Evolutionary conservation across 495 filamentous ascomycete species (phyloP).

Genomic region (Hypoxylon crocopeplum): DNA sequence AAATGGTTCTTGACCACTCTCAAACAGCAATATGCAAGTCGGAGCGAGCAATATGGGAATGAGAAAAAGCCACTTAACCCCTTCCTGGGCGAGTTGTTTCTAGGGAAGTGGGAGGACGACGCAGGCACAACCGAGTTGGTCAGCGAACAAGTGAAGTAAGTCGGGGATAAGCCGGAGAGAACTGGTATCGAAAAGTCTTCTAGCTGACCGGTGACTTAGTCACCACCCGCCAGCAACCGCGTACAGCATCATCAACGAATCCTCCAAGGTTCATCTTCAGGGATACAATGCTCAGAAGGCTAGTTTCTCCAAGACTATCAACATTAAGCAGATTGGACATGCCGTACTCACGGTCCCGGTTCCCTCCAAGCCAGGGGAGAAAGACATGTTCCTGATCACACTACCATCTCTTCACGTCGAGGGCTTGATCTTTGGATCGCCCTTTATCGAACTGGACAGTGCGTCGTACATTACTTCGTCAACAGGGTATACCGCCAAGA

Average conservation of each 20-base stretch:
- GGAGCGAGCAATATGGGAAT: slow-evolving; percentile 88
- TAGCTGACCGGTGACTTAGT: slow-evolving; percentile 61
- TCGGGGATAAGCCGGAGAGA: slow-evolving; percentile 53
- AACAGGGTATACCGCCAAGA: slow-evolving; percentile 86
- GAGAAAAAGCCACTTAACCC: slow-evolving; percentile 98
- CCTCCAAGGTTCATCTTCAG: slow-evolving; percentile 84
- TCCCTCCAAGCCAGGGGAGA: slow-evolving; percentile 51
- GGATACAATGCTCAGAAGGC: slow-evolving; percentile 99
- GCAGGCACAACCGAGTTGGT: slow-evolving; percentile 71
- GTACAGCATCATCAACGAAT: slow-evolving; percentile 86
- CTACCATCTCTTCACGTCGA: slow-evolving; percentile 94
- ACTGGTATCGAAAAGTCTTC: slow-evolving; percentile 58
- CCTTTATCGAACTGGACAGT: slow-evolving; percentile 89
- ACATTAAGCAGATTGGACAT: slow-evolving; percentile 95
- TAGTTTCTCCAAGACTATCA: slow-evolving; percentile 88
- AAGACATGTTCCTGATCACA: slow-evolving; percentile 86
- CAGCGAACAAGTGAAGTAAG: slow-evolving; percentile 70
- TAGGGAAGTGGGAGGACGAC: slow-evolving; percentile 84
- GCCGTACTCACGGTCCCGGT: slow-evolving; percentile 79
- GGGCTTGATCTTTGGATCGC: slow-evolving; percentile 87
- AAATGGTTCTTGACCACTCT: slow-evolving; percentile 98
- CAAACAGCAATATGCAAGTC: slow-evolving; percentile 90
- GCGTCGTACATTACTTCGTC: slow-evolving; percentile 82
- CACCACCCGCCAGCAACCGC: slow-evolving; percentile 98
- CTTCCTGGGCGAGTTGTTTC: slow-evolving; percentile 88